These are phyloP conservation scores for Handroanthus guayacan DNA, from an alignment of 257 asterid genomes.

Conservation along the genomic window DNA sequence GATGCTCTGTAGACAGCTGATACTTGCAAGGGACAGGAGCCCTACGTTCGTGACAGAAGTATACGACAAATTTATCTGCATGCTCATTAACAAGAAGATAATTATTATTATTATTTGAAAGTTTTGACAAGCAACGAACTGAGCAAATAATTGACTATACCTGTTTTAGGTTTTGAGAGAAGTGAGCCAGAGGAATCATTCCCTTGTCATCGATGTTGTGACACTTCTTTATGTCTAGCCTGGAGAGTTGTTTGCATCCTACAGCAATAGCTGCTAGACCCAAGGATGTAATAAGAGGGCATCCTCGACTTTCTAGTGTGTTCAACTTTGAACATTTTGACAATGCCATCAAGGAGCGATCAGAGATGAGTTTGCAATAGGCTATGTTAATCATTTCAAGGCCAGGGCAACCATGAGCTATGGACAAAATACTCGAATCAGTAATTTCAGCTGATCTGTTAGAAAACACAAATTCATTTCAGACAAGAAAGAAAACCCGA, in stretches of 20 bases:
- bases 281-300: slow-evolving; percentile 71
- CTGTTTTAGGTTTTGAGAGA: slow-evolving; percentile 87
- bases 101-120: background rate
- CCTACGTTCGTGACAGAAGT: slow-evolving; percentile 85
- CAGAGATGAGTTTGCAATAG: slow-evolving; percentile 68
- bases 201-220: slow-evolving; percentile 72
- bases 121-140: too few relatives aligned
- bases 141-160: slow-evolving; percentile 36
- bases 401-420: slow-evolving; percentile 70
- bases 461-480: slow-evolving; percentile 16
- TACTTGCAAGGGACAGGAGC: slow-evolving; percentile 72
- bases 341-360: slow-evolving; percentile 63
- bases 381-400: slow-evolving; percentile 80
- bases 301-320: slow-evolving; percentile 81
- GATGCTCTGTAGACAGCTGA: slow-evolving; percentile 80
- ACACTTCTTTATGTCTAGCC: slow-evolving; percentile 82
- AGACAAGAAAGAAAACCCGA: slow-evolving; percentile 14
- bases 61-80: slow-evolving; percentile 83
- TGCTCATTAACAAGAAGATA: background rate
- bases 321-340: slow-evolving; percentile 74
- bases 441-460: slow-evolving; percentile 81
- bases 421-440: slow-evolving; percentile 65
- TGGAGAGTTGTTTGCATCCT: slow-evolving; percentile 76
- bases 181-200: slow-evolving; percentile 78
- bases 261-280: slow-evolving; percentile 77